These are phyloP conservation scores for Straminergon stramineum DNA, from an alignment of 225 moss, liverwort and hornwort species.

Conservation along the genomic window DNA sequence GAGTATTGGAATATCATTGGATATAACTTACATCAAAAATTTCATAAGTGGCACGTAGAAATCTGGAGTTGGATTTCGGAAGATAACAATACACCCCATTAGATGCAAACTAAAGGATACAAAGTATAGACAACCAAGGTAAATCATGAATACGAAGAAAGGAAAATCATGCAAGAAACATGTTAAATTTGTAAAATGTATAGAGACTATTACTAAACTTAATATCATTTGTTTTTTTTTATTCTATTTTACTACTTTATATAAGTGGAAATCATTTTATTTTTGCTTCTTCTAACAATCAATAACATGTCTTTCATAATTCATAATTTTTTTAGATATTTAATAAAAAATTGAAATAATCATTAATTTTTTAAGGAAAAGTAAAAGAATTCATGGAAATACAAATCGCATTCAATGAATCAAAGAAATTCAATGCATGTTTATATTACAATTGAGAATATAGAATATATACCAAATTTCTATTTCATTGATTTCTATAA, in stretches of 20 bases:
- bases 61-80: neutral
- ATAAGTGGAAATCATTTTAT: neutral
- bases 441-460: neutral
- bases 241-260: neutral
- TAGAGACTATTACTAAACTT: neutral
- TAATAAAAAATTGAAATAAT: too few species aligned
- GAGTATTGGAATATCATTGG: neutral
- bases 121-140: fast-evolving
- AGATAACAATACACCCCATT: too few species aligned
- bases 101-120: neutral
- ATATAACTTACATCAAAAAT: neutral
- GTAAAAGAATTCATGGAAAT: neutral
- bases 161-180: neutral
- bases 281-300: neutral
- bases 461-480: neutral
- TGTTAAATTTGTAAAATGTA: neutral
- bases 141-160: neutral
- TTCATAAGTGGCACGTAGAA: neutral
- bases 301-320: neutral
- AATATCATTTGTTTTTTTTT: neutral
- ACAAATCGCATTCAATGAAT: neutral
- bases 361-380: too few species aligned
- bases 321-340: neutral
- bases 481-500: neutral
- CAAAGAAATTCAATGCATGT: neutral